These are phyloP conservation scores for Penicillium sp. DNA, from an alignment of 2,329 filamentous ascomycete species.

Conservation along the genomic window DNA sequence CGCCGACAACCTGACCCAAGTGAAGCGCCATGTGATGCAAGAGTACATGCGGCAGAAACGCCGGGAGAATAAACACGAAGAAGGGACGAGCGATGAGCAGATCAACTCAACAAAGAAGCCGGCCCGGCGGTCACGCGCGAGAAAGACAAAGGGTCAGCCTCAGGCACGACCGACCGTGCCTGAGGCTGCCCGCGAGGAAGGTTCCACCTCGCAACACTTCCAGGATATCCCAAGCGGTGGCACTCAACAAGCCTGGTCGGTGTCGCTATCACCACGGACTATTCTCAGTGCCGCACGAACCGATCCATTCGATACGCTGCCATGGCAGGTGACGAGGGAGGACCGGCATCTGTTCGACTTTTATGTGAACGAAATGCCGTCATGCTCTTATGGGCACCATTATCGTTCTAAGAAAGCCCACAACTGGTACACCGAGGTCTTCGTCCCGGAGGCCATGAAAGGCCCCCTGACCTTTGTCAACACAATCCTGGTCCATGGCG, in stretches of 20 bases:
- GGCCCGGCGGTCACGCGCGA: background rate
- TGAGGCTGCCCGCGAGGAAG: background rate
- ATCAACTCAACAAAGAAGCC: slow-evolving; percentile 1
- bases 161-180: background rate
- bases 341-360: slow-evolving; percentile 36
- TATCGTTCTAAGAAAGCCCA: slow-evolving; percentile 30
- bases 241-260: slow-evolving; percentile 17
- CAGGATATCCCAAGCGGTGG: too few relatives aligned
- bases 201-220: too few relatives aligned
- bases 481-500: slow-evolving; percentile 36
- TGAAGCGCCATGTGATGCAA: slow-evolving; percentile 44
- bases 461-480: slow-evolving; percentile 36
- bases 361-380: slow-evolving; percentile 38
- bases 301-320: slow-evolving; percentile 35
- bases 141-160: slow-evolving; percentile 1
- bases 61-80: slow-evolving; percentile 11
- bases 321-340: slow-evolving; percentile 28
- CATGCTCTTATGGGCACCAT: slow-evolving; percentile 37
- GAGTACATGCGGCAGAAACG: slow-evolving; percentile 39
- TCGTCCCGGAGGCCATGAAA: slow-evolving; percentile 40
- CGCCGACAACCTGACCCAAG: slow-evolving; percentile 34
- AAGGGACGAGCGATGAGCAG: background rate
- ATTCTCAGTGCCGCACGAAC: slow-evolving; percentile 35
- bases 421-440: slow-evolving; percentile 37
- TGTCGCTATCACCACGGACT: slow-evolving; percentile 19